A percentile compares a stretch with the other conserved stretches of the same genome.
These are phyloP conservation scores for Alternaria incomplexa DNA, from an alignment of 2,329 filamentous ascomycete species.

Conservation along the genomic window DNA sequence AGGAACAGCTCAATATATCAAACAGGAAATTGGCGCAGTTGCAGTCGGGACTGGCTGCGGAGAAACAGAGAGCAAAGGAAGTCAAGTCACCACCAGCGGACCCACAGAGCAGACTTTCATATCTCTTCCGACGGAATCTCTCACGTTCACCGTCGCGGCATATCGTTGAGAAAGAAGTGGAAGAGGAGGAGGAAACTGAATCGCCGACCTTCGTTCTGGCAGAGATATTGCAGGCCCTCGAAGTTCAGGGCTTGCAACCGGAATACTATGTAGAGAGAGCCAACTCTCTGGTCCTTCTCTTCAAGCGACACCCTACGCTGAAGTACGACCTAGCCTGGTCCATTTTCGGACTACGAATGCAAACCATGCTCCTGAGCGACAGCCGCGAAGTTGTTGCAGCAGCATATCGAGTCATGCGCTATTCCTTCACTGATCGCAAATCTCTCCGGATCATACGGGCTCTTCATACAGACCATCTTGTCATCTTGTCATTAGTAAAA, in stretches of 20 bases:
- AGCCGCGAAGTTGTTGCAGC: constrained; percentile 95
- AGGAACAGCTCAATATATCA: constrained; percentile 88
- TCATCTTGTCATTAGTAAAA: constrained; percentile 90
- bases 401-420: constrained; percentile 90
- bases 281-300: constrained; percentile 93
- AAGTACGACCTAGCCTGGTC: constrained; percentile 98
- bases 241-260: constrained; percentile 83
- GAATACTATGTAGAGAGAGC: constrained; percentile 95
- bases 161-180: constrained; percentile 61
- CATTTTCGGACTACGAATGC: constrained; percentile 90
- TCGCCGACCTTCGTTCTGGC: constrained; percentile 91
- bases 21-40: constrained; percentile 73
- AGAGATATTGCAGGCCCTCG: constrained; percentile 88
- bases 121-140: constrained; percentile 63
- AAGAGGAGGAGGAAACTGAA: constrained; percentile 73
- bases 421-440: constrained; percentile 89
- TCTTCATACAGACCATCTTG: constrained; percentile 89
- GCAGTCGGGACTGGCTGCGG: constrained; percentile 64
- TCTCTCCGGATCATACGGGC: constrained; percentile 87
- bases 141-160: constrained; percentile 58
- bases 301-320: constrained; percentile 87
- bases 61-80: constrained; percentile 64
- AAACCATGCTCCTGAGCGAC: constrained; percentile 94
- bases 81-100: constrained; percentile 56
- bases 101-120: constrained; percentile 60